Conservation (phyloP, 345 rosid species). For the Brassica incana region DNA sequence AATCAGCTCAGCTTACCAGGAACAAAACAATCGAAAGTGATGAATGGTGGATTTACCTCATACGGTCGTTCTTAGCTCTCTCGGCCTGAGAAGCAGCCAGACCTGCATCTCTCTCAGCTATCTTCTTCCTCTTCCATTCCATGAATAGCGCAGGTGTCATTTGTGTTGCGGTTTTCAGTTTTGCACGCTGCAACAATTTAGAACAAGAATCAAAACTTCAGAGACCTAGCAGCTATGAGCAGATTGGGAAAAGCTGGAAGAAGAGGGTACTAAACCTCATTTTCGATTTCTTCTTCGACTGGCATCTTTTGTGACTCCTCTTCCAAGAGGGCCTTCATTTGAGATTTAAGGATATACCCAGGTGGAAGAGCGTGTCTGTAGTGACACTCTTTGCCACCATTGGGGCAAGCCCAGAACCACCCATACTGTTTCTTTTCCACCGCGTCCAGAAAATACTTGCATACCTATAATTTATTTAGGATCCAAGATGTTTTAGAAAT, state of each 20-base stretch:
- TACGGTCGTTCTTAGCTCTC: constrained; percentile 94
- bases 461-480: constrained; percentile 50
- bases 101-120: constrained; percentile 76
- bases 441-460: constrained; percentile 91
- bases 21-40: constrained; percentile 16
- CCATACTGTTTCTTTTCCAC: constrained; percentile 98
- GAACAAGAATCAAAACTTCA: constrained; percentile 3
- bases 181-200: constrained; percentile 61
- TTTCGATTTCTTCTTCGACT: constrained; percentile 89
- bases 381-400: constrained; percentile 81
- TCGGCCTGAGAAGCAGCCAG: constrained; percentile 83
- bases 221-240: constrained; percentile 1
- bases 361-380: constrained; percentile 98
- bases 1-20: constrained; percentile 6
- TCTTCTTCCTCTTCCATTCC: constrained; percentile 91
- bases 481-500: not conserved
- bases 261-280: constrained; percentile 51
- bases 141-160: constrained; percentile 84
- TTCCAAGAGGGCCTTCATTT: constrained; percentile 93
- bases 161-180: constrained; percentile 64
- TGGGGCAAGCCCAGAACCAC: constrained; percentile 96
- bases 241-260: not conserved
- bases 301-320: constrained; percentile 76
- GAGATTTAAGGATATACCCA: constrained; percentile 85
- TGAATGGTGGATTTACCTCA: constrained; percentile 56